Evolutionary conservation across 2,329 filamentous ascomycete species (phyloP).

Genomic region (Ustulina deusta): DNA sequence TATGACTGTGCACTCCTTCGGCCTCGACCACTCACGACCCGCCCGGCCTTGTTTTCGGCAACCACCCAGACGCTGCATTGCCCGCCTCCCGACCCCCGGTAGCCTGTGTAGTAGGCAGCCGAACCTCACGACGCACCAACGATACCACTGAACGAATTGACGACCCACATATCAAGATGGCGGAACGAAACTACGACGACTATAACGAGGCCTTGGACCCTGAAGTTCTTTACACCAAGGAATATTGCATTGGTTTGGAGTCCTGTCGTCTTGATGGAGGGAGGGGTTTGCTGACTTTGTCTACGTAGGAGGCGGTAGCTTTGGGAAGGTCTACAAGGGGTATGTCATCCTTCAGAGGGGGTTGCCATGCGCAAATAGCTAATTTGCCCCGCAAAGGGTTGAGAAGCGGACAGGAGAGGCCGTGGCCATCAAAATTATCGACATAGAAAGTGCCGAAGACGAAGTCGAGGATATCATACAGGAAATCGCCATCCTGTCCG

Average conservation of each 20-base stretch:
- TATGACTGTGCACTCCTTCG: conserved; percentile 14
- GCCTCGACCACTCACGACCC: conserved; percentile 4
- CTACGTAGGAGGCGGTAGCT: conserved; percentile 86
- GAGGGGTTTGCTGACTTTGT: conserved; percentile 45
- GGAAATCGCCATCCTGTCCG: conserved; percentile 96
- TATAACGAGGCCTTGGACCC: conserved; percentile 78
- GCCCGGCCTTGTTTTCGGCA: conserved; percentile 8
- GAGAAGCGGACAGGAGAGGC: conserved; percentile 93
- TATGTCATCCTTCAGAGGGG: conserved; percentile 55
- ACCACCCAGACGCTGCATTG: conserved; percentile 6
- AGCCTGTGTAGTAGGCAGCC: conserved; percentile 13
- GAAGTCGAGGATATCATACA: conserved; percentile 99
- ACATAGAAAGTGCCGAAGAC: conserved; percentile 98
- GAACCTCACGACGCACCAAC: conserved; percentile 18
- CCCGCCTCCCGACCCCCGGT: neutral
- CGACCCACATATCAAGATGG: conserved; percentile 54
- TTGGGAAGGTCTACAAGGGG: conserved; percentile 99
- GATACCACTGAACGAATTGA: conserved; percentile 39
- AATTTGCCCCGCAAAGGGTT: conserved; percentile 67
- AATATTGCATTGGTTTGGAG: conserved; percentile 84
- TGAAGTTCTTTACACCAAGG: conserved; percentile 91
- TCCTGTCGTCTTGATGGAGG: conserved; percentile 32
- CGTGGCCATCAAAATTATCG: conserved; percentile 98
- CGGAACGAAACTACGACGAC: conserved; percentile 61
- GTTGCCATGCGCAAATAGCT: conserved; percentile 22